These are phyloP conservation scores for Raphanus sativus DNA, from an alignment of 345 rosid genomes.

Conservation along the genomic window DNA sequence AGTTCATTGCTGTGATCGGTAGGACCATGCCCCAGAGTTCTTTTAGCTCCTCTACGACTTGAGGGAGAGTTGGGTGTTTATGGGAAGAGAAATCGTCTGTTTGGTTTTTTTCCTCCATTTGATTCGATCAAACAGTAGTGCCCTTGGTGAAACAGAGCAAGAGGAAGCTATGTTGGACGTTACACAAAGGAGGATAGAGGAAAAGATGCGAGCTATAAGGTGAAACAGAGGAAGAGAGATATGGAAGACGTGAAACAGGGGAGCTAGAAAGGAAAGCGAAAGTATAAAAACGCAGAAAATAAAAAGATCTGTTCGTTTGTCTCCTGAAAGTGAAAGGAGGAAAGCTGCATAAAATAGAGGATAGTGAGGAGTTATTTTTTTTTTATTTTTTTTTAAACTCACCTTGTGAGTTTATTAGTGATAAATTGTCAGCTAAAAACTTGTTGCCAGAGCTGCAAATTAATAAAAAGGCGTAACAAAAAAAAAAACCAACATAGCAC, in stretches of 20 bases:
- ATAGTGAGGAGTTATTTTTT: neutral
- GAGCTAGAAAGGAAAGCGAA: constrained; percentile 22
- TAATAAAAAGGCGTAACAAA: neutral
- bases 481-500: too few species aligned
- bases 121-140: neutral
- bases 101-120: constrained; percentile 56
- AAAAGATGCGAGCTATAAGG: constrained; percentile 6
- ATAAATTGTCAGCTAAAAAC: neutral
- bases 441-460: neutral
- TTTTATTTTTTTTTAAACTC: neutral
- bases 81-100: constrained; percentile 46
- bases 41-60: constrained; percentile 77
- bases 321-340: constrained; percentile 34
- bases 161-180: neutral
- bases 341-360: constrained; percentile 38
- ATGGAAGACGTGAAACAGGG: constrained; percentile 14
- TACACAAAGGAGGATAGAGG: neutral
- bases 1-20: constrained; percentile 86
- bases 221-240: constrained; percentile 11
- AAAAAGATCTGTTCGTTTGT: constrained; percentile 26
- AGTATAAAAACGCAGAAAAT: neutral
- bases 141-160: neutral
- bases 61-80: constrained; percentile 50
- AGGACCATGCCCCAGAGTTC: constrained; percentile 88
- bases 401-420: neutral